Evolutionary conservation across 192 early-diverging fungal species (phyloP).

Genomic region (Backusella macrospora): DNA sequence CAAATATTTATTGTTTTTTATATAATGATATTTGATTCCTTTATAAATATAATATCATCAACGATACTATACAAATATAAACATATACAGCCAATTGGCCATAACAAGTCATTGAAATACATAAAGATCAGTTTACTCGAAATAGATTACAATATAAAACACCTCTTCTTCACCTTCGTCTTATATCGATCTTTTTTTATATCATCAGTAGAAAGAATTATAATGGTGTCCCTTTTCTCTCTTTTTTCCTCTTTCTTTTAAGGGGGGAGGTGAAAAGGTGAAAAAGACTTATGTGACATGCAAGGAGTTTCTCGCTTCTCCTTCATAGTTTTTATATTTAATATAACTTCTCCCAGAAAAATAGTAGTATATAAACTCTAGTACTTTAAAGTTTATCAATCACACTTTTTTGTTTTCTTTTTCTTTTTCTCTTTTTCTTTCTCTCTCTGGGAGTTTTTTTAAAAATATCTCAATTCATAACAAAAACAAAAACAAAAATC

Average conservation of each 20-base stretch:
- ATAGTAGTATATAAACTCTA: neutral
- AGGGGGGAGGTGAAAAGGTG: neutral
- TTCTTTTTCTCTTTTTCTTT: neutral
- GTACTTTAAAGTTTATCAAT: neutral
- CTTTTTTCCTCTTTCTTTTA: too few relatives aligned
- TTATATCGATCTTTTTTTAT: too few relatives aligned
- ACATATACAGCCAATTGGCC: too few relatives aligned
- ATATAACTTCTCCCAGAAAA: neutral
- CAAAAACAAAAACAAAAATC: neutral
- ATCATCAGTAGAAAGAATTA: too few relatives aligned
- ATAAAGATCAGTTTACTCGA: neutral
- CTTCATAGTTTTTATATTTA: conserved; percentile 5
- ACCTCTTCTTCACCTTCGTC: too few relatives aligned
- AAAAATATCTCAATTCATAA: neutral
- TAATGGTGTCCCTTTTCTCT: too few relatives aligned
- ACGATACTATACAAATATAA: too few relatives aligned
- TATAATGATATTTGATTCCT: too few relatives aligned
- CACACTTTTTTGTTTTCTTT: neutral
- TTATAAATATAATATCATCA: too few relatives aligned
- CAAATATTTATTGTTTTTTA: too few relatives aligned
- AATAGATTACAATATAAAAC: too few relatives aligned
- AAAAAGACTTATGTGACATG: neutral
- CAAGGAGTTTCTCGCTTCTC: neutral
- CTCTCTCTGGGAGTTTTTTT: neutral
- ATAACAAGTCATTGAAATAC: too few relatives aligned